Conservation (phyloP, 192 early-diverging fungal species). For the Backusella sp. region DNA sequence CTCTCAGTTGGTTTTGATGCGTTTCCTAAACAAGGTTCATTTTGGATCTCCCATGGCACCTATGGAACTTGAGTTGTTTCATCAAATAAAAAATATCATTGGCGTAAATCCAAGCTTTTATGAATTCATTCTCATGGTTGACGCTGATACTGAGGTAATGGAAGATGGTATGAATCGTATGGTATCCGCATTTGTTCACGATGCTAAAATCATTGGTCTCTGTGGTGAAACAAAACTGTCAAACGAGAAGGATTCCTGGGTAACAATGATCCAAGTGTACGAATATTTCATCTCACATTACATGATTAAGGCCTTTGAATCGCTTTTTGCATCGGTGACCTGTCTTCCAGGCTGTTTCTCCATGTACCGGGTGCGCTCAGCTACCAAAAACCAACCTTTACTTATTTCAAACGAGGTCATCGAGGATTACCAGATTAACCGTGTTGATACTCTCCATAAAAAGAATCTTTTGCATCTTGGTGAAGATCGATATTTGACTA, state of each 20-base stretch:
- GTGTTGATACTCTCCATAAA: slow-evolving; percentile 95
- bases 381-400: slow-evolving; percentile 85
- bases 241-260: slow-evolving; percentile 91
- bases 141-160: slow-evolving; percentile 92
- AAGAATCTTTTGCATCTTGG: slow-evolving; percentile 98
- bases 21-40: slow-evolving; percentile 96
- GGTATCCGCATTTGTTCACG: slow-evolving; percentile 86
- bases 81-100: slow-evolving; percentile 98
- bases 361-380: slow-evolving; percentile 94
- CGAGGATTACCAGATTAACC: slow-evolving; percentile 90
- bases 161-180: slow-evolving; percentile 88
- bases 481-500: slow-evolving; percentile 96
- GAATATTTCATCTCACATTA: slow-evolving; percentile 98
- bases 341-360: slow-evolving; percentile 98
- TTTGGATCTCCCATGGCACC: slow-evolving; percentile 92
- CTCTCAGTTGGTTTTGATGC: slow-evolving; percentile 96
- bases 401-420: slow-evolving; percentile 87
- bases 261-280: slow-evolving; percentile 98
- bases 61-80: slow-evolving; percentile 95
- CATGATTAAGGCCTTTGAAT: slow-evolving; percentile 95
- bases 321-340: slow-evolving; percentile 92
- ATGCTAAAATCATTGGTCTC: slow-evolving; percentile 90
- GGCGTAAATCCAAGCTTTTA: slow-evolving; percentile 94
- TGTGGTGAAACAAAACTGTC: slow-evolving; percentile 94
- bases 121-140: slow-evolving; percentile 96